These are phyloP conservation scores for Aechmea fasciata DNA, from an alignment of 176 grass and related monocot genomes.

Conservation along the genomic window DNA sequence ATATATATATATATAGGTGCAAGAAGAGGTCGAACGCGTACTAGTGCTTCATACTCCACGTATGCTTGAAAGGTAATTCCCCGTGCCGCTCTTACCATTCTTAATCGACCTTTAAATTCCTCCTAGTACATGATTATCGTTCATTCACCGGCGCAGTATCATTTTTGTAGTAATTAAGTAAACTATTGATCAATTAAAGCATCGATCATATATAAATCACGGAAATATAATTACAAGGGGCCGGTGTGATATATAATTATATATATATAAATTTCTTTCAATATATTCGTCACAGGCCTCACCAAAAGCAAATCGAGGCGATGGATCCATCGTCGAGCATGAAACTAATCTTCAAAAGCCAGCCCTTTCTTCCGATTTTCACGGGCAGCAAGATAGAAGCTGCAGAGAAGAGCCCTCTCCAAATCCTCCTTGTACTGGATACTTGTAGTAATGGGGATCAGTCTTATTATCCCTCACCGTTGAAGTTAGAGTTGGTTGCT, in stretches of 20 bases:
- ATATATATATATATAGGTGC: constrained; percentile 53
- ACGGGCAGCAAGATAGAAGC: constrained; percentile 78
- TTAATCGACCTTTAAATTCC: no score
- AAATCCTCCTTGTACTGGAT: constrained; percentile 51
- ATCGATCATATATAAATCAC: no score
- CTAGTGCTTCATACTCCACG: constrained; percentile 32
- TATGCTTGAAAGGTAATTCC: constrained; percentile 32
- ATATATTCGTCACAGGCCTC: constrained; percentile 28
- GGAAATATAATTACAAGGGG: not conserved
- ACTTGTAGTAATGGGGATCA: not conserved
- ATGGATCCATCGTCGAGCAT: constrained; percentile 9
- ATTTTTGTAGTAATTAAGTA: no score
- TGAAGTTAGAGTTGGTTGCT: constrained; percentile 69
- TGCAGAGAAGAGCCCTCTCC: constrained; percentile 17
- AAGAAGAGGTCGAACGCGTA: constrained; percentile 67
- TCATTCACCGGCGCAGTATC: no score
- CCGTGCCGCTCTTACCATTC: no score
- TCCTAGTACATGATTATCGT: no score
- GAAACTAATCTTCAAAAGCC: constrained; percentile 43
- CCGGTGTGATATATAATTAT: no score
- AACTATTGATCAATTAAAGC: no score
- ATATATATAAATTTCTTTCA: no score
- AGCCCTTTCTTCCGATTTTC: constrained; percentile 44
- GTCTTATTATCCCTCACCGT: constrained; percentile 11
- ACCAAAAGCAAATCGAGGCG: constrained; percentile 9